Evolutionary conservation across 2,329 filamentous ascomycete species (phyloP), one percentile per base, ranked within the genome.

Genomic region (Trichoderma aggressivum): DNA sequence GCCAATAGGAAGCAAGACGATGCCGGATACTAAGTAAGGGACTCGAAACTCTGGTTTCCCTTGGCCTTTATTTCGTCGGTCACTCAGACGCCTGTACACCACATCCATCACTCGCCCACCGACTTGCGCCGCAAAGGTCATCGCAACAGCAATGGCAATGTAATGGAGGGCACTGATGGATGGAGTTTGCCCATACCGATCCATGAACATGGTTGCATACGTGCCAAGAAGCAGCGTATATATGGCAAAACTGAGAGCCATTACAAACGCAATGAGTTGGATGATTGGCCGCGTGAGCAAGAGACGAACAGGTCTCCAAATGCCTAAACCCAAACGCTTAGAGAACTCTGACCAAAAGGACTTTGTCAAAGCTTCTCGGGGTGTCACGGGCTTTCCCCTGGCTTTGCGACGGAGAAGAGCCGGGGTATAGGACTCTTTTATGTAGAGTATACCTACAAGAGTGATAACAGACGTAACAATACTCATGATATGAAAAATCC

Each of bases 401-500:
- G 34, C 59, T 43, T 62, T 62, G 12, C 60, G 60, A 2, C 60
- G 60, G 3, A 63, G 60, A 24, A 63, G 39, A 3, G 39, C 60
- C 1, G 60, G 39, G 18, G 60, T 30, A 3, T 63, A 63, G 0
- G 60, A 63, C 28, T 50, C 60, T 63, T 14, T 26, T n/a, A 63
- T 63, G 12, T 47, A 47, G 16, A 63, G 21, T 16, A 50, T 28
- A 8, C 60, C 60, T 16, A 63, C 7, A 4, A 63, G 24, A 50
- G 39, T 43, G n/a, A 47, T 18, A 6, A 63, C 24, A 16, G 60
- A 43, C 1, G 39, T 28, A 50, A 50, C 39, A 5, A 47, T 47
- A 21, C 34, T 84, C 3, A 89, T 88, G 0, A 89, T 83, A 81
- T 87, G 92, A 80, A 93, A 93, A 2, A 89, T 86, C 91, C 90